phyloP scores from a whole-genome alignment of 345 rosid species.

The Arabidopsis suecica region DNA sequence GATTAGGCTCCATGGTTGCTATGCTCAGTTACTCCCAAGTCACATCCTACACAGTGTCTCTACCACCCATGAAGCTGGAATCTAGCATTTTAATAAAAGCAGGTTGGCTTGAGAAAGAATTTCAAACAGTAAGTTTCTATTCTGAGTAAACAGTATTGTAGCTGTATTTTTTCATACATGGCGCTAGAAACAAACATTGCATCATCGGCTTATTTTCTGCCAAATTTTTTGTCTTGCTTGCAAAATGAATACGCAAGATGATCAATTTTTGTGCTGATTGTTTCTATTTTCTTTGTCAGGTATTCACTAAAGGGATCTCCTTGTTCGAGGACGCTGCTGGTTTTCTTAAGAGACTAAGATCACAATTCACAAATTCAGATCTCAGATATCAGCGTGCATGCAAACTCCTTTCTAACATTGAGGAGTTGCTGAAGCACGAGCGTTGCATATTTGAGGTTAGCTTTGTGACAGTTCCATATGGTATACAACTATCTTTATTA shows the following conservation, averaged over 20 bases:
- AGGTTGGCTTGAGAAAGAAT: slow-evolving; percentile 67
- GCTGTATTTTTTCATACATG: slow-evolving; percentile 6
- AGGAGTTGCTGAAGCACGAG: slow-evolving; percentile 74
- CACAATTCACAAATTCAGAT: slow-evolving; percentile 52
- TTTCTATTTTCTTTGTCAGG: slow-evolving; percentile 51
- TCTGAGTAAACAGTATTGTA: background rate
- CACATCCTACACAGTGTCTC: slow-evolving; percentile 64
- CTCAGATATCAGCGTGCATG: slow-evolving; percentile 53
- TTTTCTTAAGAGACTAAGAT: slow-evolving; percentile 58
- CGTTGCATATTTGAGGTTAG: slow-evolving; percentile 70
- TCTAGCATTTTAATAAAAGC: slow-evolving; percentile 57
- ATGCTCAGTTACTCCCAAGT: slow-evolving; percentile 86
- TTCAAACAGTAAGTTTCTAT: slow-evolving; percentile 53
- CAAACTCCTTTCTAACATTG: slow-evolving; percentile 59
- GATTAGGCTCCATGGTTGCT: slow-evolving; percentile 86
- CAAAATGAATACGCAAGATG: background rate
- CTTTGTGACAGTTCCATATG: slow-evolving; percentile 20
- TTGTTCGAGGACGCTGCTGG: slow-evolving; percentile 65
- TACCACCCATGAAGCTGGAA: slow-evolving; percentile 78
- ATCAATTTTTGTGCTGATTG: slow-evolving; percentile 21
- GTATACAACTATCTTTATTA: slow-evolving; percentile 19
- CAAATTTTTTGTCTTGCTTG: slow-evolving; percentile 8
- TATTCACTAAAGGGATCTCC: slow-evolving; percentile 59
- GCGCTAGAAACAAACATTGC: background rate
- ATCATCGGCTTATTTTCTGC: background rate